Base-by-base conservation (phyloP, 176 grass and related monocot species). In the Eragrostis curvula region DNA sequence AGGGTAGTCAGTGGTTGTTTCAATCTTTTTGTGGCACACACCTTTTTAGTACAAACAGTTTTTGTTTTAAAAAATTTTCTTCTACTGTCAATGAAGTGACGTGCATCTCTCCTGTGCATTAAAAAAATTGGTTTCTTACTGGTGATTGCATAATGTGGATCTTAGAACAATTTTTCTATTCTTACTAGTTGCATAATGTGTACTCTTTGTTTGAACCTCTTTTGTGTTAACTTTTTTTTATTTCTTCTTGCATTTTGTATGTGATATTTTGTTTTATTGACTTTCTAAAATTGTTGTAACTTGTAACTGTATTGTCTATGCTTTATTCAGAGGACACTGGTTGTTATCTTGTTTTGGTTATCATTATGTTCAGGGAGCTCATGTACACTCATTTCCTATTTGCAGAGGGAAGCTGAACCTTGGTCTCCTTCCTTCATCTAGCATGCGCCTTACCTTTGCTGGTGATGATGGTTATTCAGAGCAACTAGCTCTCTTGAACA, bases 351-450 rank as follows among this genome's bases (percentile, higher is more conserved):
- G 12, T 27, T 60, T 72, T 49, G 9, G 1, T 51, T 78, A 10
- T 56, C 25, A 30, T 46, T 66, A 81, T n/a, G 8, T 70, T 89
- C 36, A 51, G 70, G 30, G 13, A 46, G 77, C 85, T 93, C 21
- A 80, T 66, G 56, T 73, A 28, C 46, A 42, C 55, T 75, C 55
- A 51, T 72, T 85, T 82, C 41, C 78, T 73, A 59, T 90, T 6
- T 51, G 73, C 87, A 98, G 93, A 88, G 96, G 93, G 68, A 90
- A 84, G 52, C 71, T 98, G 17, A 90, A 91, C 84, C 86, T 98
- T 77, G 88, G 57, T 72, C 83, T 95, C 73, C 71, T 92, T 20
- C 89, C 93, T 47, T 89, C 93, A 43, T 99, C 91, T 27, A 88
- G 84, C 77, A 84, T 99, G 86, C 47, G 41, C 29, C 77, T 99